Evolutionary conservation across 2,329 filamentous ascomycete genomes (phyloP), one percentile per base, ranked within the genome.

Genomic region (Fusarium fujikuroi): DNA sequence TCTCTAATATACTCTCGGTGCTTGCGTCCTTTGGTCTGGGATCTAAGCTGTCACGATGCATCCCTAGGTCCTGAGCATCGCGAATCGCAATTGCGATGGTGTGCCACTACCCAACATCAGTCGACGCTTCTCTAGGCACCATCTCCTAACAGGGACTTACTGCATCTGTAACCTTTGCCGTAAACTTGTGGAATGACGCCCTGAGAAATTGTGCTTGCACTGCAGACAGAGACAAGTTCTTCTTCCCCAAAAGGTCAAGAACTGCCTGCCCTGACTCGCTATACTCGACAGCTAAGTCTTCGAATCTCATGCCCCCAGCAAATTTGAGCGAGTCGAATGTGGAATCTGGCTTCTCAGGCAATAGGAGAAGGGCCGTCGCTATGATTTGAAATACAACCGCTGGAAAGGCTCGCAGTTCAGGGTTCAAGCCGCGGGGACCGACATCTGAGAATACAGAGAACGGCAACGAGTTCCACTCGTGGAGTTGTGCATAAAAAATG

Each of bases 51-150:
- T 88, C 86, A 18, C 86, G 84, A 72, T 92, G 87, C 74, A 92
- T 81, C 18, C 89, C 90, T 44, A 91, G 85, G 73, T 91, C 89
- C 76, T 91, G 89, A 0, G 88, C 90, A 76, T 91, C 89, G 44
- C 88, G 83, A 62, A 91, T 90, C 1, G 87, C 86, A 28, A 85
- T 83, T 2, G 87, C 87, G 36, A 91, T 83, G 3, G 84, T 84
- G 75, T 90, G 87, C 87, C 87, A 89, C 86, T 88, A 57, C 30
- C 9, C 69, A 28, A 32, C 42, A n/a, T 36, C 34, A 49, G 58
- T 14, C 21, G 14, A 7, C 7, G 8, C 7, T 60, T 42, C n/a
- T 30, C 9, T 9, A 9, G 19, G 19, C 16, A 9, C 16, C 12
- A 39, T 36, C 40, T 36, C 12, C 8, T 18, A 14, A 18, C 8